These are phyloP conservation scores for Circinella minor DNA, from an alignment of 371 early-diverging fungal species.

Conservation along the genomic window DNA sequence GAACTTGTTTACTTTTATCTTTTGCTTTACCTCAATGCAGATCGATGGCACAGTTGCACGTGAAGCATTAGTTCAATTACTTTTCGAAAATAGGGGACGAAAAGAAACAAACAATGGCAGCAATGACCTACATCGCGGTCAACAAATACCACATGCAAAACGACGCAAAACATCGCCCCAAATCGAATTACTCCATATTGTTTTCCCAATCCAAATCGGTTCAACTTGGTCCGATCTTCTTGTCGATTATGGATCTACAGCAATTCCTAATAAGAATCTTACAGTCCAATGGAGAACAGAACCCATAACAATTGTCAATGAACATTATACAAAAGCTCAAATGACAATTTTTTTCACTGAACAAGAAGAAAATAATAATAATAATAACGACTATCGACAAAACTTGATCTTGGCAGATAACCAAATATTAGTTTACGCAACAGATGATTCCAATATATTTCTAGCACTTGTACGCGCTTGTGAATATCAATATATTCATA, in stretches of 20 bases:
- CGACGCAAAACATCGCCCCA: neutral
- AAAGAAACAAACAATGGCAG: neutral
- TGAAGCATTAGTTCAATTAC: conserved; percentile 5
- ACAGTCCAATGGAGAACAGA: neutral
- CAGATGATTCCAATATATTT: neutral
- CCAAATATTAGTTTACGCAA: neutral
- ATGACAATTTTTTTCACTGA: neutral
- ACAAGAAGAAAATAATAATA: too few species aligned
- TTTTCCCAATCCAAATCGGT: neutral
- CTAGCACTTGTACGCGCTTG: neutral
- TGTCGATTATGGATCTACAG: neutral
- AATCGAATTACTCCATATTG: neutral
- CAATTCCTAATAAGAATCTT: neutral
- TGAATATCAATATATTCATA: neutral
- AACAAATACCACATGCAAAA: neutral
- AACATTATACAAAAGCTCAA: neutral
- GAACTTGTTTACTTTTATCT: too few species aligned
- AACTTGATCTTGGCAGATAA: neutral
- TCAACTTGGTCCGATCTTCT: neutral
- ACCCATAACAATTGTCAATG: neutral
- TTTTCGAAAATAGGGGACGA: neutral
- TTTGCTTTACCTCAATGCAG: neutral
- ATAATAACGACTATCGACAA: neutral
- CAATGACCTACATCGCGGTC: neutral
- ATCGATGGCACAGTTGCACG: conserved; percentile 1